Conservation (phyloP, 2,329 filamentous ascomycete genomes). For the Talaromyces albobiverticillius region DNA sequence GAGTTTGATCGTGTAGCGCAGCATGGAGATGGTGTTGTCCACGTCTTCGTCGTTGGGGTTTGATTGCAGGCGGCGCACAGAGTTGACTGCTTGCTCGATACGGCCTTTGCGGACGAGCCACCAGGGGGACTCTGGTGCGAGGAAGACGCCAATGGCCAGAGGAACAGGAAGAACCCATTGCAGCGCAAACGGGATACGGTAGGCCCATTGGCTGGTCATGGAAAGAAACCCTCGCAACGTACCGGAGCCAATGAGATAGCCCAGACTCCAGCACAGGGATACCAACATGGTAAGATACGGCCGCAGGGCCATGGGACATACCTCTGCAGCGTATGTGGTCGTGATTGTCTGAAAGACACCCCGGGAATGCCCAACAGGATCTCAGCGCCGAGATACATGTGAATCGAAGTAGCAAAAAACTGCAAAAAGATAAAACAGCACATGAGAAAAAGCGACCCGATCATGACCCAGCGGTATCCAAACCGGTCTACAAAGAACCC, state of each 20-base stretch:
- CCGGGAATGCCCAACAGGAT: slow-evolving; percentile 42
- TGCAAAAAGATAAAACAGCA: slow-evolving; percentile 31
- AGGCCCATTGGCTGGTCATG: slow-evolving; percentile 44
- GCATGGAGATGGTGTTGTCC: no score
- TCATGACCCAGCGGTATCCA: slow-evolving; percentile 40
- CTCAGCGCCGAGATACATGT: slow-evolving; percentile 32
- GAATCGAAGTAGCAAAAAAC: slow-evolving; percentile 28
- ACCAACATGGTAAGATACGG: slow-evolving; percentile 34
- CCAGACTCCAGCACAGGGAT: slow-evolving; percentile 41
- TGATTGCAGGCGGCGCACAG: no score
- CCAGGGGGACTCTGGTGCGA: slow-evolving; percentile 52
- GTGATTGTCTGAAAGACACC: slow-evolving; percentile 34
- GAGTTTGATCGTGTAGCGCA: no score
- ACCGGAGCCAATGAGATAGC: slow-evolving; percentile 35
- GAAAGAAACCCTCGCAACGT: slow-evolving; percentile 26
- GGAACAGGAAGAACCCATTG: slow-evolving; percentile 53
- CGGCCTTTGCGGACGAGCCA: slow-evolving; percentile 41
- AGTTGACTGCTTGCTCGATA: no score
- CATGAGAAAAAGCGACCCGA: slow-evolving; percentile 23
- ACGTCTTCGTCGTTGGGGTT: no score
- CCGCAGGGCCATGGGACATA: slow-evolving; percentile 32
- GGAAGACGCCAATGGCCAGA: slow-evolving; percentile 40
- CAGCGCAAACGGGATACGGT: slow-evolving; percentile 50
- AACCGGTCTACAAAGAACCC: slow-evolving; percentile 64
- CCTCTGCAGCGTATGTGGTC: slow-evolving; percentile 37